Percentiles rank a stretch among this genome's conserved stretches.
phyloP scores from a whole-genome alignment of 2,329 filamentous ascomycete genomes.

The Arthroderma sp. region DNA sequence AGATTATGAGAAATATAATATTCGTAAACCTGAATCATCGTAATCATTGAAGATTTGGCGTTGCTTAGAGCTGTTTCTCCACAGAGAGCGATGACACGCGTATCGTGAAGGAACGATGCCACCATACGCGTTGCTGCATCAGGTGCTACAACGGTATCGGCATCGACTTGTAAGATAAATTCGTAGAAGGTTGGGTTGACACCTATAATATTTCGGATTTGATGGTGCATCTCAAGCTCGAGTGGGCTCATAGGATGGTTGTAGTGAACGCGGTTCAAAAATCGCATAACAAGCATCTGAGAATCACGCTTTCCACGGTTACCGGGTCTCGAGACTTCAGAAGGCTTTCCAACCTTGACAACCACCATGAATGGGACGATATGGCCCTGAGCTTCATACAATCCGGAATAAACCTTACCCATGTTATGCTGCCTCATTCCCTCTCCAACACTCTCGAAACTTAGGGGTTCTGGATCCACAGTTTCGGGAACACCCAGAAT shows the following conservation, averaged over 20 bases:
- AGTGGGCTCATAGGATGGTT: constrained; percentile 91
- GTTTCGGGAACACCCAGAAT: constrained; percentile 91
- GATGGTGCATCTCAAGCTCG: constrained; percentile 96
- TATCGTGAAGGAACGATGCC: constrained; percentile 79
- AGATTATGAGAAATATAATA: constrained; percentile 99
- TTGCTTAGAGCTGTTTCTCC: constrained; percentile 91
- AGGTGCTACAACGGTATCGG: constrained; percentile 82
- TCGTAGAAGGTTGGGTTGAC: constrained; percentile 99
- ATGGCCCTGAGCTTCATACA: constrained; percentile 95
- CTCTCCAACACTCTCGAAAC: constrained; percentile 92
- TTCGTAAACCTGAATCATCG: constrained; percentile 99
- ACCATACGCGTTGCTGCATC: constrained; percentile 91
- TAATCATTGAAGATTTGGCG: constrained; percentile 82
- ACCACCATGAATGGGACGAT: constrained; percentile 96
- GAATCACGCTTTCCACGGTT: constrained; percentile 99
- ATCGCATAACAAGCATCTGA: constrained; percentile 96
- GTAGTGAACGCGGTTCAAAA: constrained; percentile 98
- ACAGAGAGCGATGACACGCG: constrained; percentile 82
- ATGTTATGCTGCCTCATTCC: constrained; percentile 98
- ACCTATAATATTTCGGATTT: constrained; percentile 96
- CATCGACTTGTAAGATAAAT: constrained; percentile 90
- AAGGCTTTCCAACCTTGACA: constrained; percentile 83
- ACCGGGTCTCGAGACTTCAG: constrained; percentile 63
- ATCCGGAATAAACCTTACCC: constrained; percentile 94
- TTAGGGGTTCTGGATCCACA: constrained; percentile 87